Evolutionary conservation across 2,329 filamentous ascomycete species (phyloP).

Genomic region (Stagonosporopsis rhizophila): DNA sequence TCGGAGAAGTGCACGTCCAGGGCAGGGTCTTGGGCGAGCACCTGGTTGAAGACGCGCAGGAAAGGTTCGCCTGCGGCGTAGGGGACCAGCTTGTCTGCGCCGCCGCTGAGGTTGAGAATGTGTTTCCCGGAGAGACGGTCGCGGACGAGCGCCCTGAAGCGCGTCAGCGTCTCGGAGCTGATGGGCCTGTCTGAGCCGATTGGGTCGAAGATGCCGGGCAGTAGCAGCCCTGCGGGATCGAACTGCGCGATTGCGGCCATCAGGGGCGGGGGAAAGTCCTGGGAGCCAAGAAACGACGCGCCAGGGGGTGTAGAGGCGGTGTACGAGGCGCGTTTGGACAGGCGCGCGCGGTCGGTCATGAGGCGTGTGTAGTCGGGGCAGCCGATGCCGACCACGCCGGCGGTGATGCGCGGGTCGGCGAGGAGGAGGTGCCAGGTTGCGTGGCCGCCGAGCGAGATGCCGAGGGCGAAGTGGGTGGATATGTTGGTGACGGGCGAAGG

Average conservation of each 20-base stretch:
- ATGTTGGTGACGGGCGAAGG: slow-evolving; percentile 39
- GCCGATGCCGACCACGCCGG: slow-evolving; percentile 81
- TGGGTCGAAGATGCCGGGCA: slow-evolving; percentile 51
- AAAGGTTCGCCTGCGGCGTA: slow-evolving; percentile 68
- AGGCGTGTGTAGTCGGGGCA: slow-evolving; percentile 87
- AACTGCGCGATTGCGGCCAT: slow-evolving; percentile 67
- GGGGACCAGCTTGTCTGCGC: slow-evolving; percentile 77
- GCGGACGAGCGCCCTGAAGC: slow-evolving; percentile 43
- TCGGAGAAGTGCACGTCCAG: slow-evolving; percentile 67
- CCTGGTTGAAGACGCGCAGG: slow-evolving; percentile 64
- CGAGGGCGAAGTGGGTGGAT: slow-evolving; percentile 74
- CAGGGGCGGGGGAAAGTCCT: slow-evolving; percentile 76
- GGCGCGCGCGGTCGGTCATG: slow-evolving; percentile 78
- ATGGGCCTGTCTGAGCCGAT: slow-evolving; percentile 34
- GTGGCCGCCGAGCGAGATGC: slow-evolving; percentile 87
- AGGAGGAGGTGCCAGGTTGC: slow-evolving; percentile 84
- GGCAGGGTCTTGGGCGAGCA: slow-evolving; percentile 60
- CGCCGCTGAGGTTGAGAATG: slow-evolving; percentile 58
- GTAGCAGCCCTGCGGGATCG: slow-evolving; percentile 79
- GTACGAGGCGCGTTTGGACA: slow-evolving; percentile 71
- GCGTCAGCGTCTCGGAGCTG: slow-evolving; percentile 44
- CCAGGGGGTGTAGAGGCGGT: slow-evolving; percentile 63
- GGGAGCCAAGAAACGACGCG: slow-evolving; percentile 73
- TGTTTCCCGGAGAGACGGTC: slow-evolving; percentile 56
- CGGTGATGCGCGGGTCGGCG: slow-evolving; percentile 77